These are phyloP conservation scores for Clonostachys byssicola DNA, from an alignment of 2,329 filamentous ascomycete species.

Conservation along the genomic window DNA sequence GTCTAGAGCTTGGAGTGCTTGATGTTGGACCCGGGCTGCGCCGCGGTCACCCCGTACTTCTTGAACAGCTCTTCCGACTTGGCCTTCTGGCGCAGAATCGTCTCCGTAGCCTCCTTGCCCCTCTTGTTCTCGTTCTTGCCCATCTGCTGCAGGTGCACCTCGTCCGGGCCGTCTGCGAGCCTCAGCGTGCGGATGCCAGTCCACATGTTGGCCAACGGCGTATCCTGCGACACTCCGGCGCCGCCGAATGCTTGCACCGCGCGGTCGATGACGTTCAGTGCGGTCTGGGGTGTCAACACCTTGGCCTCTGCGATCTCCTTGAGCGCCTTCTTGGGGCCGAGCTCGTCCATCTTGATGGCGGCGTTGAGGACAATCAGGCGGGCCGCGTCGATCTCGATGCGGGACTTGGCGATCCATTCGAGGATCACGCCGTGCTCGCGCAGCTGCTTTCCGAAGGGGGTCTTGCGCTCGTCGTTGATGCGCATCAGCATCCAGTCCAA, in stretches of 20 bases:
- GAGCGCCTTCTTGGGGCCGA: slow-evolving; percentile 82
- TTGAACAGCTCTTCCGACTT: slow-evolving; percentile 63
- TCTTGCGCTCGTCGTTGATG: slow-evolving; percentile 88
- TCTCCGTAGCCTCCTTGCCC: slow-evolving; percentile 54
- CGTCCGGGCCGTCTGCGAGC: slow-evolving; percentile 90
- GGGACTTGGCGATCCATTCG: slow-evolving; percentile 88
- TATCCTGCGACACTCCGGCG: slow-evolving; percentile 90
- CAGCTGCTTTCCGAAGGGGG: slow-evolving; percentile 84
- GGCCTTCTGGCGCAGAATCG: slow-evolving; percentile 60
- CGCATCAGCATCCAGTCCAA: slow-evolving; percentile 94
- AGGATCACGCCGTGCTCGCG: slow-evolving; percentile 90
- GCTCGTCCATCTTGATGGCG: slow-evolving; percentile 88
- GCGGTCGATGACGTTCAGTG: slow-evolving; percentile 85
- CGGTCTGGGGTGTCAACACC: slow-evolving; percentile 79
- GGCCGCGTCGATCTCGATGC: slow-evolving; percentile 90
- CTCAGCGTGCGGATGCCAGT: slow-evolving; percentile 75
- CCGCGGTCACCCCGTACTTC: slow-evolving; percentile 43
- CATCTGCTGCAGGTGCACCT: slow-evolving; percentile 85
- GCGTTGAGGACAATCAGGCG: slow-evolving; percentile 90
- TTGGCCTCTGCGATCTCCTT: slow-evolving; percentile 96
- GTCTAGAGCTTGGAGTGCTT: slow-evolving; percentile 40
- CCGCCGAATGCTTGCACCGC: slow-evolving; percentile 91
- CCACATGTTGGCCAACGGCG: slow-evolving; percentile 83
- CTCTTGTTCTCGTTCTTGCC: slow-evolving; percentile 76
- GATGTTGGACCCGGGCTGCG: slow-evolving; percentile 49